Evolutionary conservation across 2,329 filamentous ascomycete genomes (phyloP), one percentile per base, ranked within the genome.

Genomic region (Alternaria tenuissima): DNA sequence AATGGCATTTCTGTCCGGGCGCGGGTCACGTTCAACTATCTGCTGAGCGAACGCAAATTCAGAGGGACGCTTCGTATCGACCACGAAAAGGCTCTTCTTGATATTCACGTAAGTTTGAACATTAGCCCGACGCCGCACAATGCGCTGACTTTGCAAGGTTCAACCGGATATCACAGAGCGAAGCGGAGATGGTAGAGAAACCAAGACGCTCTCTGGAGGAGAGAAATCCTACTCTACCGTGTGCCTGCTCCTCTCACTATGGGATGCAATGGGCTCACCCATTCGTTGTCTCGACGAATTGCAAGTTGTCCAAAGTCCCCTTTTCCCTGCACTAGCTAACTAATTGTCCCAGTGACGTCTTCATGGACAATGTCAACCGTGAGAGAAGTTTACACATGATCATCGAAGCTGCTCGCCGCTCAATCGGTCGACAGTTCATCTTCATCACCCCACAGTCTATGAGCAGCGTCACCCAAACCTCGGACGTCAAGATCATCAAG

Each of bases 191-290:
- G 93, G 93, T 3, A 88, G 94, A 51, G 91, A 91, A 72, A 94
- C 95, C 24, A 96, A 93, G 80, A 98, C 94, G 0, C 83, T 99
- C 1, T 97, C 94, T 8, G 95, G 95, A 54, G 95, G 95, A 30
- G 95, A 99, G 77, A 99, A 99, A 78, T 98, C 94, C 0, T 99
- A 98, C 78, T 96, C 94, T 4, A 97, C 94, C 4, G 96, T 98
- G 61, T 99, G 95, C 80, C 86, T 99, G 69, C 82, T 99, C 55
- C 85, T 99, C 32, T 88, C 93, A 3, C 90, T 99, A 18, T 99
- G 95, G 95, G 95, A 99, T 76, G 94, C 95, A 30, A 99, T 99
- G 90, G 94, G 95, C 11, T 96, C 93, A 18, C 94, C 94, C 0
- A 90, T 99, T 62, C 88, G 95, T 55, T 99, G 95, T 74, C 84